Conservation (phyloP, 768 basidiomycete species). For the Floccularia luteovirens region DNA sequence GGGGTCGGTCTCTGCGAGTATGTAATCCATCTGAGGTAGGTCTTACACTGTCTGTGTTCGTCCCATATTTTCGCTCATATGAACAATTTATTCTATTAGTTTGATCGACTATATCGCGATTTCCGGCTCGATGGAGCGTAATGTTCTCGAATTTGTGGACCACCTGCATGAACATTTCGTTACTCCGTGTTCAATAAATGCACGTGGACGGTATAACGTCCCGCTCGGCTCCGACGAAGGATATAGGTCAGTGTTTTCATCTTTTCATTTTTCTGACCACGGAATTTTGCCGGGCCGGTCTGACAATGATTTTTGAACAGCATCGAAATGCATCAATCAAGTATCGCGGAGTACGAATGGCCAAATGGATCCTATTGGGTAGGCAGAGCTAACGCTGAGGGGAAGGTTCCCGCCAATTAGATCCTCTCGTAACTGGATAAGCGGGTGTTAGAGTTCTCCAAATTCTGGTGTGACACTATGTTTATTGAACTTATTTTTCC, state of each 20-base stretch:
- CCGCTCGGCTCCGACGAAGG: conserved; percentile 71
- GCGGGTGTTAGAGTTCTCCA: too few species aligned
- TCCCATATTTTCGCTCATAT: background rate
- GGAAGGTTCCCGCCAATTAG: too few species aligned
- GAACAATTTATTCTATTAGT: conserved; percentile 33
- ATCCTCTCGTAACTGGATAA: too few species aligned
- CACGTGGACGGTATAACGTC: conserved; percentile 80
- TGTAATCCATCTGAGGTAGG: conserved; percentile 73
- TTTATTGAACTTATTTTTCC: too few species aligned
- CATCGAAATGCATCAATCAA: conserved; percentile 81
- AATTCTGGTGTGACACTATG: too few species aligned
- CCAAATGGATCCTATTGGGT: conserved; percentile 83
- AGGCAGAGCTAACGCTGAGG: conserved; percentile 10
- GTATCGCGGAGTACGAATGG: conserved; percentile 81
- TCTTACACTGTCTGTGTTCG: conserved; percentile 5
- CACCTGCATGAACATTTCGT: conserved; percentile 94
- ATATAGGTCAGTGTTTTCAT: conserved; percentile 47
- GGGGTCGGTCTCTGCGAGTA: conserved; percentile 93
- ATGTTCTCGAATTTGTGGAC: conserved; percentile 87
- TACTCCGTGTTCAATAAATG: conserved; percentile 83
- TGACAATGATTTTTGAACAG: too few species aligned
- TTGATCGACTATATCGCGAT: conserved; percentile 92
- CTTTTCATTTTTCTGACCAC: too few species aligned
- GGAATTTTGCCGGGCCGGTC: too few species aligned
- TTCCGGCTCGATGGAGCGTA: conserved; percentile 88